Conservation (phyloP, 2,329 filamentous ascomycete genomes). For the Fusarium torulosum region DNA sequence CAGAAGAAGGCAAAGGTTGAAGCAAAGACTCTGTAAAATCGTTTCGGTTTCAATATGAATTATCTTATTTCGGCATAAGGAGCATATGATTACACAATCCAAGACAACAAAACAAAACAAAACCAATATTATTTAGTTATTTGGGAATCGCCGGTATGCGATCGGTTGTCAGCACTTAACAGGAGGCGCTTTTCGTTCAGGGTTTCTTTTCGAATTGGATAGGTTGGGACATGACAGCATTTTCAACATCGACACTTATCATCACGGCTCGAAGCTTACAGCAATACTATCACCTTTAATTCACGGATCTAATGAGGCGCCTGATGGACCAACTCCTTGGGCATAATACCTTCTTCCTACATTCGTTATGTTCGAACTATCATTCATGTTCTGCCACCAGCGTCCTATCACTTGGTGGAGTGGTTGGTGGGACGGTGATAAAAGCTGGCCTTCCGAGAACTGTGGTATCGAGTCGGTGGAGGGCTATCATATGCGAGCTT, state of each 20-base stretch:
- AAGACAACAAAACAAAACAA: constrained; percentile 32
- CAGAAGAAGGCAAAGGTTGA: constrained; percentile 45
- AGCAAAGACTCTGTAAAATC: constrained; percentile 26
- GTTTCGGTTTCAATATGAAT: constrained; percentile 40
- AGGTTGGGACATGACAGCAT: constrained; percentile 33
- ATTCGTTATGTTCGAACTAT: constrained; percentile 35
- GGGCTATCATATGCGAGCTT: constrained; percentile 9
- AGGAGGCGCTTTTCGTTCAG: constrained; percentile 31
- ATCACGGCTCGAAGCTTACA: constrained; percentile 43
- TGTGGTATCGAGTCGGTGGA: constrained; percentile 17
- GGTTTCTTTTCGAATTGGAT: constrained; percentile 37
- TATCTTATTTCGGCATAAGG: constrained; percentile 40
- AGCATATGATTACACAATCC: constrained; percentile 36
- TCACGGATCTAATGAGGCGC: constrained; percentile 44
- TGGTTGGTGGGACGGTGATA: neutral
- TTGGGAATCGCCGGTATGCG: constrained; percentile 37
- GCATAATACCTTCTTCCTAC: constrained; percentile 34
- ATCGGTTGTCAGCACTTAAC: constrained; percentile 27
- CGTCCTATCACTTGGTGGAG: neutral
- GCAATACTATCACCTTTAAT: constrained; percentile 44
- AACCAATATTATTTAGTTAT: constrained; percentile 18
- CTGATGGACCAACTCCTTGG: constrained; percentile 29
- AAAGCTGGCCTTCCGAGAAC: constrained; percentile 23
- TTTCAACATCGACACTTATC: constrained; percentile 34
- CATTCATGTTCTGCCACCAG: constrained; percentile 16